Percentiles rank a stretch among this genome's conserved stretches.
These are phyloP conservation scores for Lotmaria passim DNA, from an alignment of 208 protist genomes.

Conservation along the genomic window DNA sequence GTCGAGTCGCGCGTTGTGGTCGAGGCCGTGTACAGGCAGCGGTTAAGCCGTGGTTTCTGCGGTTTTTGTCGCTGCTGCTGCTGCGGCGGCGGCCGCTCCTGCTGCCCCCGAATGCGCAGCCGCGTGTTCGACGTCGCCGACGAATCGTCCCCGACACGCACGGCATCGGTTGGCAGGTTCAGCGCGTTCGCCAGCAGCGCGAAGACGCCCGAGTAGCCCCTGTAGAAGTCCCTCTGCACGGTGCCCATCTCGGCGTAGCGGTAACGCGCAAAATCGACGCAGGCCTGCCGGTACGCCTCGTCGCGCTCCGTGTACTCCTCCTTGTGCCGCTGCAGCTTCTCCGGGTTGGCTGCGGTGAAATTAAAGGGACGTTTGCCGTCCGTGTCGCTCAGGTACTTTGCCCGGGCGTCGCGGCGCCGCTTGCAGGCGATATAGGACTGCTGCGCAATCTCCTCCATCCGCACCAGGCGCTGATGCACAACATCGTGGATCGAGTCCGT, in stretches of 20 bases:
- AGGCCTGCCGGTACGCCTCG: conserved; percentile 12
- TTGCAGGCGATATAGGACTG: conserved; percentile 12
- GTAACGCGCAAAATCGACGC: conserved; percentile 7
- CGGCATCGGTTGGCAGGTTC: background rate
- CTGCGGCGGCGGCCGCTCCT: conserved; percentile 5
- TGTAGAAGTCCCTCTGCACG: conserved; percentile 12
- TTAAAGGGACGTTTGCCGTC: conserved; percentile 6
- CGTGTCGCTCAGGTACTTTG: conserved; percentile 17
- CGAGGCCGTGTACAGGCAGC: no score
- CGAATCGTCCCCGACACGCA: background rate
- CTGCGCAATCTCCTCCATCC: conserved; percentile 14
- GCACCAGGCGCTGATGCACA: conserved; percentile 19
- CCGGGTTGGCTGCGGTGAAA: conserved; percentile 1
- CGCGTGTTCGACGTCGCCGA: background rate
- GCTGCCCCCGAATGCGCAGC: background rate
- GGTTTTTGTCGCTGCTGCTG: no score
- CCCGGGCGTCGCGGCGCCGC: conserved; percentile 13
- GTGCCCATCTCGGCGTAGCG: conserved; percentile 11
- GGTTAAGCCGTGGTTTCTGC: background rate
- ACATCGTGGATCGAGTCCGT: conserved; percentile 14
- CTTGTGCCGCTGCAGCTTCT: conserved; percentile 17
- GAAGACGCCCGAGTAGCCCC: conserved; percentile 17
- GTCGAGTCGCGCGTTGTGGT: no score
- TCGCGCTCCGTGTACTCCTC: conserved; percentile 13
- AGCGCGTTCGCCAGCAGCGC: conserved; percentile 17